phyloP scores from a whole-genome alignment of 106 monocot genomes.

The Iris macrosiphon region DNA sequence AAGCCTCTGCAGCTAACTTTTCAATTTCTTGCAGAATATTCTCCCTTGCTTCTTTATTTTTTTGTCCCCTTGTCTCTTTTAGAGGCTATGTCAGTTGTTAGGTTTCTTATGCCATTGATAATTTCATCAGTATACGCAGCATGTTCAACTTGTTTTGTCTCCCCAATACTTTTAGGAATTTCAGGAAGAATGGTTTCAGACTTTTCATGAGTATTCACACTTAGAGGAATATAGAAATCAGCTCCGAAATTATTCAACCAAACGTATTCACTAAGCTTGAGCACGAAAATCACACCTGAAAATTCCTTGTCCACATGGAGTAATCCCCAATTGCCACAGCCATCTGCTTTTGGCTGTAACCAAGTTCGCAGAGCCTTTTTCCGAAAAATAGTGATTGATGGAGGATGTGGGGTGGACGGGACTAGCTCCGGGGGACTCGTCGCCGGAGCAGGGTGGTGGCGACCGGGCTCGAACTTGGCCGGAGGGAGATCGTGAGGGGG shows the following conservation, averaged over 20 bases:
- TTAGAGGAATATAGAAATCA: conserved; percentile 84
- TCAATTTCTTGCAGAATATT: conserved; percentile 92
- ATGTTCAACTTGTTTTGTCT: conserved; percentile 11
- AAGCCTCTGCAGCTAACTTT: conserved; percentile 94
- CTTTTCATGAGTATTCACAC: background rate
- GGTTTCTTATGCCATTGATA: conserved; percentile 70
- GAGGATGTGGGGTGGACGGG: too few species aligned
- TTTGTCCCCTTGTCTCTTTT: conserved; percentile 46
- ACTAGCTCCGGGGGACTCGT: too few species aligned
- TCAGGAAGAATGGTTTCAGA: background rate
- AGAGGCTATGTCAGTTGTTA: conserved; percentile 78
- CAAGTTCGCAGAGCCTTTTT: too few species aligned
- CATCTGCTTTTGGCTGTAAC: conserved; percentile 67
- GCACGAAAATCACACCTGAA: conserved; percentile 71
- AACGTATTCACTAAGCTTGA: conserved; percentile 72
- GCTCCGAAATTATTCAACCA: conserved; percentile 78
- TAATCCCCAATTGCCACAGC: conserved; percentile 54
- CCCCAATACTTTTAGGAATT: conserved; percentile 6
- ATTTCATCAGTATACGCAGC: conserved; percentile 54
- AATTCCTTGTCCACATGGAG: conserved; percentile 48
- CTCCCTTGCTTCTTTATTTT: conserved; percentile 66
- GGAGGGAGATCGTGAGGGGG: too few species aligned
- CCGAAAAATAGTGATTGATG: too few species aligned
- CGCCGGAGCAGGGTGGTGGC: too few species aligned
- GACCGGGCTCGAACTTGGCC: too few species aligned